Evolutionary conservation across 164 flowering plant species (phyloP).

Genomic region (Aristolochia fimbriata): DNA sequence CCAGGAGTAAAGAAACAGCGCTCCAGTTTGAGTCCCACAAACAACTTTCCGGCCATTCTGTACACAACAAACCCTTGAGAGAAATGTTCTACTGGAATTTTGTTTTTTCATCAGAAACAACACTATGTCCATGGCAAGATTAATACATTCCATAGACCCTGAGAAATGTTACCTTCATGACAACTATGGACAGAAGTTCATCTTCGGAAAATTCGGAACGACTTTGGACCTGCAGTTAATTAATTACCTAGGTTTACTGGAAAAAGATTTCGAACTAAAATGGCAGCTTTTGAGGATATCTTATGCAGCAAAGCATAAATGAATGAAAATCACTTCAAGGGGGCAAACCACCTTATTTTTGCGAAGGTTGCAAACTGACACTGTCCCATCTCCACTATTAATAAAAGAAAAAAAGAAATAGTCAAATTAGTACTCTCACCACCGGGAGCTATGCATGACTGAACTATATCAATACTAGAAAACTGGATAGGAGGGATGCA

Average conservation of each 20-base stretch:
- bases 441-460: not conserved
- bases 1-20: conserved; percentile 79
- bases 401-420: conserved; percentile 12
- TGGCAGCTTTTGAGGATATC: no score
- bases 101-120: no score
- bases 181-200: conserved; percentile 73
- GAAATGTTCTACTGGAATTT: no score
- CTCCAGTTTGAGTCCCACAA: conserved; percentile 82
- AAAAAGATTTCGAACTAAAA: no score
- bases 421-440: not conserved
- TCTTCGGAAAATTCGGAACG: conserved; percentile 93
- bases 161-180: conserved; percentile 69
- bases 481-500: not conserved
- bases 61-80: no score
- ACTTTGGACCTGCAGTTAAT: conserved; percentile 43
- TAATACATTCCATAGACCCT: not conserved
- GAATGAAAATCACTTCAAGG: no score
- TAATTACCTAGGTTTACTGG: not conserved
- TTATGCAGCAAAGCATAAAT: not conserved
- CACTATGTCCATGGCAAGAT: not conserved
- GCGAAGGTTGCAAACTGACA: conserved; percentile 82
- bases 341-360: conserved; percentile 51
- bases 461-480: not conserved
- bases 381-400: conserved; percentile 88
- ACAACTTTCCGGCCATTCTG: conserved; percentile 90